Evolutionary conservation across 192 early-diverging fungal genomes (phyloP).

Genomic region (Linderina pennispora): DNA sequence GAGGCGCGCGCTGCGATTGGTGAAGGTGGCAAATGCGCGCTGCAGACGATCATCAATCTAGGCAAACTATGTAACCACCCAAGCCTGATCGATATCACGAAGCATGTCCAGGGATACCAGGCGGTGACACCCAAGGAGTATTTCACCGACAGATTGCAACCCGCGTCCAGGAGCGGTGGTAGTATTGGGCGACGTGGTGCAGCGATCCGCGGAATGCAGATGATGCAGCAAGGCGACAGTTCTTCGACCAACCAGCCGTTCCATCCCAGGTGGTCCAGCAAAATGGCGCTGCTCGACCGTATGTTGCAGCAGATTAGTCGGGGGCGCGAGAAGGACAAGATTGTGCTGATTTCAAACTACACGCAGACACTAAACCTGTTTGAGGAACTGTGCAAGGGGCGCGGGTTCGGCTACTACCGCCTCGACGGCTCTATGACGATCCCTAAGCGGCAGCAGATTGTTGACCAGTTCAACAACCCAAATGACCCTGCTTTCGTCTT

Average conservation of each 20-base stretch:
- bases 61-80: conserved; percentile 99
- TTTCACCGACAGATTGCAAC: conserved; percentile 24
- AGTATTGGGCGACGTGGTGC: conserved; percentile 3
- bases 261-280: conserved; percentile 77
- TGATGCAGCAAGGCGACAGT: background rate
- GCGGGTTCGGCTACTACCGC: conserved; percentile 69
- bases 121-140: conserved; percentile 51
- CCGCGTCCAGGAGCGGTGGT: background rate
- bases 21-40: conserved; percentile 73
- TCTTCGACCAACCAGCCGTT: conserved; percentile 22
- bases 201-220: conserved; percentile 3
- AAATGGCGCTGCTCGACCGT: conserved; percentile 76
- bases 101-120: conserved; percentile 56
- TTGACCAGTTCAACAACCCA: conserved; percentile 96
- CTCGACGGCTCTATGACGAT: conserved; percentile 92
- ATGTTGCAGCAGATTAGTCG: conserved; percentile 70
- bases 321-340: conserved; percentile 77
- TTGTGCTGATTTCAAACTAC: conserved; percentile 98
- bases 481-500: conserved; percentile 84
- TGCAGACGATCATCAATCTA: conserved; percentile 84
- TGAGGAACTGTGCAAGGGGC: conserved; percentile 75
- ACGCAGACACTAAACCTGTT: conserved; percentile 97
- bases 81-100: conserved; percentile 66
- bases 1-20: conserved; percentile 49
- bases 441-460: conserved; percentile 88